Conservation (phyloP, 441 rosid species). For the Cnidoscolus chayamansa region DNA sequence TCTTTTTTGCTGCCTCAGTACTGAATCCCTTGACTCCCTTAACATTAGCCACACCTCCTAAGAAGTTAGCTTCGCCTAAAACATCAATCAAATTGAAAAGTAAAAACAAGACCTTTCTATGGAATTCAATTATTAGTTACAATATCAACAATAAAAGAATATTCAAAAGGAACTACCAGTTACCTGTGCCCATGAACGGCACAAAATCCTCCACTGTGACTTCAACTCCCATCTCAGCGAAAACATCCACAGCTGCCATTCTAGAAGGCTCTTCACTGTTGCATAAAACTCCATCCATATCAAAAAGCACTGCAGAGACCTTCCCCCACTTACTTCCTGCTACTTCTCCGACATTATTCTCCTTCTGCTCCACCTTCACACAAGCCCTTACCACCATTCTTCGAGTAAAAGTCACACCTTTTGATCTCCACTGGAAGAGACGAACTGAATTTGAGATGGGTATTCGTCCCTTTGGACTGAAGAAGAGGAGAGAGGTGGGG, state of each 20-base stretch:
- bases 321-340: constrained; percentile 58
- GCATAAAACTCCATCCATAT: constrained; percentile 94
- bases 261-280: constrained; percentile 86
- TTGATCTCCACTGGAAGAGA: constrained; percentile 27
- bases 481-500: constrained; percentile 33
- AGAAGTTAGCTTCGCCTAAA: constrained; percentile 83
- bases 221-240: constrained; percentile 81
- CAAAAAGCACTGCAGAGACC: constrained; percentile 86
- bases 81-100: constrained; percentile 13
- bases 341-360: constrained; percentile 32
- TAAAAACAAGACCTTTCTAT: constrained; percentile 17
- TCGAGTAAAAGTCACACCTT: constrained; percentile 17
- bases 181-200: constrained; percentile 91
- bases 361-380: constrained; percentile 45
- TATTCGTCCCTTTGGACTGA: constrained; percentile 31
- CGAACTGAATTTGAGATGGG: constrained; percentile 28
- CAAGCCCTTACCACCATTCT: constrained; percentile 46
- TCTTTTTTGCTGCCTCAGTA: constrained; percentile 64
- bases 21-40: constrained; percentile 71
- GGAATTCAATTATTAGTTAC: background rate
- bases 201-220: constrained; percentile 79
- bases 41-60: constrained; percentile 85
- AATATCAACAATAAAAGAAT: background rate
- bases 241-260: constrained; percentile 82
- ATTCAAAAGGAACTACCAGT: background rate